These are phyloP conservation scores for Xylariales sp. DNA, from an alignment of 2,329 filamentous ascomycete species.

Conservation along the genomic window DNA sequence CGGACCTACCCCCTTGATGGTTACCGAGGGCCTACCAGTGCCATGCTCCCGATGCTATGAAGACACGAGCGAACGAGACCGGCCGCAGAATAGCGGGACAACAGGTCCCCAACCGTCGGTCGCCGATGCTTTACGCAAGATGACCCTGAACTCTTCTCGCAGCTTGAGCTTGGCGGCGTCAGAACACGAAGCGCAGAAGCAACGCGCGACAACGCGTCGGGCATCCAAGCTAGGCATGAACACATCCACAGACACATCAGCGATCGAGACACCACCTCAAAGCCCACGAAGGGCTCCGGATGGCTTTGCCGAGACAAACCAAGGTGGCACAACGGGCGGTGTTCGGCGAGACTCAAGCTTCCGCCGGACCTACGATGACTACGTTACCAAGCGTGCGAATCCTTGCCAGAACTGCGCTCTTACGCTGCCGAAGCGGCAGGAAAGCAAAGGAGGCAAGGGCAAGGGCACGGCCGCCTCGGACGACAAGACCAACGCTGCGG, in stretches of 20 bases:
- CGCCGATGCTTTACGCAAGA: slow-evolving; percentile 42
- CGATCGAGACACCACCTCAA: slow-evolving; percentile 53
- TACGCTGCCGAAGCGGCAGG: slow-evolving; percentile 51
- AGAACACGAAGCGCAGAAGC: slow-evolving; percentile 39
- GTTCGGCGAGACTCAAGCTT: slow-evolving; percentile 54
- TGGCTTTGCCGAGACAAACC: slow-evolving; percentile 12
- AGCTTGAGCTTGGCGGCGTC: slow-evolving; percentile 39
- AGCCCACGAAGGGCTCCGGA: slow-evolving; percentile 44
- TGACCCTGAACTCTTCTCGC: slow-evolving; percentile 38
- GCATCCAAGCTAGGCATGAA: slow-evolving; percentile 26
- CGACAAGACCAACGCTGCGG: slow-evolving; percentile 34
- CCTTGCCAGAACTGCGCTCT: slow-evolving; percentile 67
- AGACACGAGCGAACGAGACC: slow-evolving; percentile 29
- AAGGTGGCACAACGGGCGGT: slow-evolving; percentile 8
- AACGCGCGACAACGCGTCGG: slow-evolving; percentile 37
- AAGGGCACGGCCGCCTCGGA: slow-evolving; percentile 18
- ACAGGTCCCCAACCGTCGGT: slow-evolving; percentile 34
- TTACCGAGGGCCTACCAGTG: slow-evolving; percentile 61
- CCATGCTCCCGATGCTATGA: slow-evolving; percentile 58
- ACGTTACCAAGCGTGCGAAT: slow-evolving; percentile 57
- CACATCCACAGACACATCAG: slow-evolving; percentile 30
- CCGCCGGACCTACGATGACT: slow-evolving; percentile 59
- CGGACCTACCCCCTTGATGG: slow-evolving; percentile 65
- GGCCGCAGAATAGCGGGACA: slow-evolving; percentile 36
- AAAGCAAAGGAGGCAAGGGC: slow-evolving; percentile 15